Evolutionary conservation across 306 rosid genomes (phyloP).

Genomic region (Ziziphus jujuba): DNA sequence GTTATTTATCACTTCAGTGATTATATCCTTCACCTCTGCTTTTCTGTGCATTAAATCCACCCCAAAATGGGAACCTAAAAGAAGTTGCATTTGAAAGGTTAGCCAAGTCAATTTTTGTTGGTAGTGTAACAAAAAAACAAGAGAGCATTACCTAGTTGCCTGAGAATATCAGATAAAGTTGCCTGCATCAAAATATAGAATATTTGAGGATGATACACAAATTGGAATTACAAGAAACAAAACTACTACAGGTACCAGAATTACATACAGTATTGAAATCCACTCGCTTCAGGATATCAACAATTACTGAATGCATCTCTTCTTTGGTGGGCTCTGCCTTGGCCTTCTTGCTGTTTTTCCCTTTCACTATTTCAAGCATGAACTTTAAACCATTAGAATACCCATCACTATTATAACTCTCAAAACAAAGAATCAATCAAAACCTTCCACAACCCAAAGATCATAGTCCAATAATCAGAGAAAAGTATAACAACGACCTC

Average conservation of each 20-base stretch:
- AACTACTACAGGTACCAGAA: neutral
- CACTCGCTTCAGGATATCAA: conserved; percentile 83
- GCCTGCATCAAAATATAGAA: conserved; percentile 59
- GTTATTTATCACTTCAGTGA: conserved; percentile 92
- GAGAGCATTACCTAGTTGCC: conserved; percentile 77
- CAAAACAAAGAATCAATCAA: neutral
- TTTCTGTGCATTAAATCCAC: conserved; percentile 97
- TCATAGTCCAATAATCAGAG: too few species aligned
- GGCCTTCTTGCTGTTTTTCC: conserved; percentile 73
- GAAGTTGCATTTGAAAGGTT: conserved; percentile 22
- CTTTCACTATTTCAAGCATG: conserved; percentile 51
- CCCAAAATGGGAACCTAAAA: conserved; percentile 79
- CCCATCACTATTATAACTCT: neutral
- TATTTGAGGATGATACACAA: conserved; percentile 7
- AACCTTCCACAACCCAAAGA: neutral
- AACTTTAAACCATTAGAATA: conserved; percentile 18
- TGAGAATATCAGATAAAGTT: conserved; percentile 90
- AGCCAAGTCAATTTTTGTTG: conserved; percentile 4
- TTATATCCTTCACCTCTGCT: conserved; percentile 90
- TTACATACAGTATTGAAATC: conserved; percentile 91
- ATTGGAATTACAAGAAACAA: conserved; percentile 6
- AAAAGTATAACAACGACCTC: too few species aligned
- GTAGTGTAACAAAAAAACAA: neutral
- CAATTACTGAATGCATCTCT: conserved; percentile 85
- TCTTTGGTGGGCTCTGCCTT: conserved; percentile 77